Conservation (phyloP, 2,329 filamentous ascomycete genomes). For the Botrytis byssoidea region DNA sequence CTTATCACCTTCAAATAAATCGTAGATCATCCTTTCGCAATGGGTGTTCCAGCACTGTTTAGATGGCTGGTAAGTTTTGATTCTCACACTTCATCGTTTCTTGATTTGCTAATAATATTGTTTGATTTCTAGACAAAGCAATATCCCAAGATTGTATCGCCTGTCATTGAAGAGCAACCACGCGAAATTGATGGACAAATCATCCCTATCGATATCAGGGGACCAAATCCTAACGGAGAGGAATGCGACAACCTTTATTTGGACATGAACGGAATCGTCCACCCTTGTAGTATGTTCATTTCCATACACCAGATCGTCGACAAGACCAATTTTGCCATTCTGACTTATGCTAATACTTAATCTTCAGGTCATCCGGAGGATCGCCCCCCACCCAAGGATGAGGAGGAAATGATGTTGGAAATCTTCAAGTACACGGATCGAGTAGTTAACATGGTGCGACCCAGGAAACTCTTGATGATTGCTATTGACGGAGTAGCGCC, state of each 20-base stretch:
- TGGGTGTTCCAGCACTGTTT: conserved; percentile 52
- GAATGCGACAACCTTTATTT: conserved; percentile 98
- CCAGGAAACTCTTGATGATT: conserved; percentile 94
- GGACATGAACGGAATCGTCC: conserved; percentile 99
- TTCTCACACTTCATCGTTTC: neutral
- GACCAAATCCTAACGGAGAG: conserved; percentile 92
- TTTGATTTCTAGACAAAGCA: conserved; percentile 65
- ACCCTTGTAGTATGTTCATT: conserved; percentile 67
- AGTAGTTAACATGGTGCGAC: conserved; percentile 97
- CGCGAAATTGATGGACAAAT: conserved; percentile 77
- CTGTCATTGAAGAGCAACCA: conserved; percentile 83
- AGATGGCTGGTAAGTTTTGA: conserved; percentile 68
- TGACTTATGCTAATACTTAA: neutral
- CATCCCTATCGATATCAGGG: conserved; percentile 81
- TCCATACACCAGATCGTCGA: neutral
- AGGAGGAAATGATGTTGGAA: conserved; percentile 99
- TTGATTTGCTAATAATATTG: conserved; percentile 5
- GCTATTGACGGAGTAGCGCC: conserved; percentile 97
- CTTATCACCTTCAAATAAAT: neutral
- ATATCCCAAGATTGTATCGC: conserved; percentile 94
- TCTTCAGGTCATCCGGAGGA: conserved; percentile 74
- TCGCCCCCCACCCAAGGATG: conserved; percentile 81
- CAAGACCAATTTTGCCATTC: neutral
- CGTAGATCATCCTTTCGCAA: conserved; percentile 22
- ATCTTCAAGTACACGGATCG: conserved; percentile 99